Conservation (phyloP, 805 yeast genomes). For the Metschnikowia shivogae region DNA sequence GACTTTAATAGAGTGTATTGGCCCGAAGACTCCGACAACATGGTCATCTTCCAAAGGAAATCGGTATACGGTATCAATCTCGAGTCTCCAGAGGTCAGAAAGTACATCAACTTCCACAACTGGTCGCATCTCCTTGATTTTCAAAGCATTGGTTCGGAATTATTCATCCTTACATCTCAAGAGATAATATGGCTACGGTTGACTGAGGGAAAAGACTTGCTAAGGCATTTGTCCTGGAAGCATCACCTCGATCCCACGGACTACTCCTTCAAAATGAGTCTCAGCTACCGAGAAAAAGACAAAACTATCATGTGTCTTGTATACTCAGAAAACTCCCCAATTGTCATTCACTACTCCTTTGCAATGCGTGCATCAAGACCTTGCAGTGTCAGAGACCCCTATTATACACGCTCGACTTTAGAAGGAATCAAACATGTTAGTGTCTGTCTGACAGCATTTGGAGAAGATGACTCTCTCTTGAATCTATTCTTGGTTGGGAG, state of each 20-base stretch:
- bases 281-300: conserved; percentile 15
- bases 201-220: conserved; percentile 24
- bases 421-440: not conserved
- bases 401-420: conserved; percentile 9
- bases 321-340: conserved; percentile 30
- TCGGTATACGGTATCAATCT: conserved; percentile 3
- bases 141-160: conserved; percentile 20
- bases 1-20: conserved; percentile 11
- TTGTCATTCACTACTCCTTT: conserved; percentile 31
- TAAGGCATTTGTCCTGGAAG: conserved; percentile 64
- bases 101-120: conserved; percentile 11
- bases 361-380: conserved; percentile 32
- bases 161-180: conserved; percentile 59
- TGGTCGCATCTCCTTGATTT: conserved; percentile 17
- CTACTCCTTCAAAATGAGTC: conserved; percentile 41
- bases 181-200: conserved; percentile 55
- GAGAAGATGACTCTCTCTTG: not conserved
- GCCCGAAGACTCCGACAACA: conserved; percentile 6
- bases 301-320: conserved; percentile 16
- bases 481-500: not conserved
- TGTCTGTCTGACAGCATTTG: conserved; percentile 1
- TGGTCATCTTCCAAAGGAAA: conserved; percentile 8
- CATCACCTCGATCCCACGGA: conserved; percentile 59
- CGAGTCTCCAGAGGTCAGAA: not conserved
- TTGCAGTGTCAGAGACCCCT: conserved; percentile 36